Percentiles rank a stretch among this genome's conserved stretches.
phyloP scores from a whole-genome alignment of 1,284 basidiomycete genomes.

The Melampsora americana region DNA sequence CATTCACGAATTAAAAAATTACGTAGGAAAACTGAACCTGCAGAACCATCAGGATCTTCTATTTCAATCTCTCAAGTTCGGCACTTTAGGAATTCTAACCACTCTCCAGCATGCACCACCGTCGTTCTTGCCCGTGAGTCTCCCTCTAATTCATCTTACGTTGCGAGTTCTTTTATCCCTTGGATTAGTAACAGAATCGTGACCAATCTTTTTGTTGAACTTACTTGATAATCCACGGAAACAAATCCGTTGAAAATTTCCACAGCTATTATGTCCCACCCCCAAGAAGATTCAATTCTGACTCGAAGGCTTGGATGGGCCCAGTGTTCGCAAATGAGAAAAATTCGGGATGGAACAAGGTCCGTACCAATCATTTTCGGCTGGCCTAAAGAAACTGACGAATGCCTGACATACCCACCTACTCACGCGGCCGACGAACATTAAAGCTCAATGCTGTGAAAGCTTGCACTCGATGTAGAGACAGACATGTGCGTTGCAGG shows the following conservation, averaged over 20 bases:
- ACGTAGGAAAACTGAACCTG: too few species aligned
- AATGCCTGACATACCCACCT: too few species aligned
- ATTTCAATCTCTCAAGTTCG: background rate
- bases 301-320: slow-evolving; percentile 27
- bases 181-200: too few species aligned
- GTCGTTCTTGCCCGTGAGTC: slow-evolving; percentile 2
- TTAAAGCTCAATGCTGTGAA: slow-evolving; percentile 29
- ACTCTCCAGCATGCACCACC: background rate
- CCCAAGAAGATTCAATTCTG: background rate
- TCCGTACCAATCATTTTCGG: background rate
- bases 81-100: background rate
- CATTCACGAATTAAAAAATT: too few species aligned
- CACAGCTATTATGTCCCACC: background rate
- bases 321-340: slow-evolving; percentile 37
- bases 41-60: background rate
- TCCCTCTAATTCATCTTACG: background rate
- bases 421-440: too few species aligned
- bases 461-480: slow-evolving; percentile 33
- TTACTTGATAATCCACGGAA: too few species aligned
- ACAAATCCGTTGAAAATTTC: background rate
- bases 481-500: slow-evolving; percentile 34
- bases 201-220: too few species aligned
- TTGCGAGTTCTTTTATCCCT: too few species aligned
- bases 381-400: too few species aligned
- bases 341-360: slow-evolving; percentile 27